Base-by-base conservation (phyloP, 2,329 filamentous ascomycete genomes). In the Rhynchosporium graminicola region DNA sequence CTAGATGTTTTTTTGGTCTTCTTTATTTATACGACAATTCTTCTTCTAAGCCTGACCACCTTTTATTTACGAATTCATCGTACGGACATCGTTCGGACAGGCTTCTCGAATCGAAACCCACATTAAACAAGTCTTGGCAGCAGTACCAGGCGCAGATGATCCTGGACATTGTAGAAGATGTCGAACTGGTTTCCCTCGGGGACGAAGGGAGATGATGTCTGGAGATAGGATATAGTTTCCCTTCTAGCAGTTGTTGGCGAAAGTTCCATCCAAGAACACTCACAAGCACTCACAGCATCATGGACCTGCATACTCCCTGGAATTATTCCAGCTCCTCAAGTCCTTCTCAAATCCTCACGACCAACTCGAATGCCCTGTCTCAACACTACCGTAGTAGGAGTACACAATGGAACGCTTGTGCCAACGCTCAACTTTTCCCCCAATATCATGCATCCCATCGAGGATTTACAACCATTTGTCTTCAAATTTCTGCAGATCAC, bases 181-280 rank as follows among this genome's bases (percentile, higher is more conserved):
- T 60, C 62, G 26, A 63, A 61, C 12, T 81, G 79, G 78, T 81
- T 81, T 63, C 79, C 82, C 7, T 72, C 72, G 40, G 74, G 74
- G 60, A 75, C 73, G 43, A 71, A 73, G 7, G 76, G 75, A 28
- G 73, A 74, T 4, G 58, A 67, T 46, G 79, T 78, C 63, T 87
- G 83, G 83, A 79, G 80, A 33, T 78, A 87, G 51, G 85, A 87
- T 69, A 83, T 86, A 51, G 83, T 87, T 62, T 85, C 83, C 42
- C 80, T 87, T 36, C 80, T 87, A 58, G 85, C 85, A 63, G 82
- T 87, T 68, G 83, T 87, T 61, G 84, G 84, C 71, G 85, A 87
- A 74, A 80, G 79, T 2, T 80, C 82, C 20, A 84, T 87, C 64
- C 78, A 80, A 48, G 81, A 83, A 63, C 83, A 87, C 69, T 76